These are phyloP conservation scores for Pestalotiopsis sp. DNA, from an alignment of 2,329 filamentous ascomycete species.

Conservation along the genomic window DNA sequence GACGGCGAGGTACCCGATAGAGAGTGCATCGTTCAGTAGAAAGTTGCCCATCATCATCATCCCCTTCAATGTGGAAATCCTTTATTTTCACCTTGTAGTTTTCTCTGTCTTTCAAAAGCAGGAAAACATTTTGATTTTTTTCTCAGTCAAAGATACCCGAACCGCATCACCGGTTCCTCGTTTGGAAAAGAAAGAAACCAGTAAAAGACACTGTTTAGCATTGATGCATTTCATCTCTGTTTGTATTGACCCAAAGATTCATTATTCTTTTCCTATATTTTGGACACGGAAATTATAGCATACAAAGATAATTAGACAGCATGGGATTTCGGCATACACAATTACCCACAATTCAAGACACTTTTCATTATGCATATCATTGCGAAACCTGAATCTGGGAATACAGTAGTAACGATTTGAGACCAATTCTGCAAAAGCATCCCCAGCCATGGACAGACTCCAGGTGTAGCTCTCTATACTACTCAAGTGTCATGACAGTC, in stretches of 20 bases:
- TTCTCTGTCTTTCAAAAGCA: background rate
- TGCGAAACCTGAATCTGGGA: background rate
- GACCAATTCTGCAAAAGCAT: background rate
- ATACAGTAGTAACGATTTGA: background rate
- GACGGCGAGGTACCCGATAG: conserved; percentile 30
- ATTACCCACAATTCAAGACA: background rate
- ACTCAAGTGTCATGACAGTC: too few relatives aligned
- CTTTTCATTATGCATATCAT: background rate
- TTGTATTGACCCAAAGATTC: background rate
- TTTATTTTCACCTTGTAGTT: background rate
- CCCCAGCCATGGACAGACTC: too few relatives aligned
- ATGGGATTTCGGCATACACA: background rate
- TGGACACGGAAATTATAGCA: background rate
- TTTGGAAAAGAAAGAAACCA: background rate
- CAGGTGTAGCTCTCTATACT: too few relatives aligned
- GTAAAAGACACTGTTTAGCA: background rate
- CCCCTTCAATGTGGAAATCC: background rate
- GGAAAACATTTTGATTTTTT: background rate
- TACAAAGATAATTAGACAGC: background rate
- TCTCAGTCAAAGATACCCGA: conserved; percentile 22
- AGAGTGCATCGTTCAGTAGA: conserved; percentile 35
- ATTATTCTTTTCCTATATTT: too few relatives aligned
- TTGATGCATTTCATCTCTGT: background rate
- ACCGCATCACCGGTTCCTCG: background rate
- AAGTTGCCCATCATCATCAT: background rate